Percentiles rank a stretch among this genome's conserved stretches.
phyloP scores from a whole-genome alignment of 2,329 filamentous ascomycete genomes.

The Fusarium cyanostomum region DNA sequence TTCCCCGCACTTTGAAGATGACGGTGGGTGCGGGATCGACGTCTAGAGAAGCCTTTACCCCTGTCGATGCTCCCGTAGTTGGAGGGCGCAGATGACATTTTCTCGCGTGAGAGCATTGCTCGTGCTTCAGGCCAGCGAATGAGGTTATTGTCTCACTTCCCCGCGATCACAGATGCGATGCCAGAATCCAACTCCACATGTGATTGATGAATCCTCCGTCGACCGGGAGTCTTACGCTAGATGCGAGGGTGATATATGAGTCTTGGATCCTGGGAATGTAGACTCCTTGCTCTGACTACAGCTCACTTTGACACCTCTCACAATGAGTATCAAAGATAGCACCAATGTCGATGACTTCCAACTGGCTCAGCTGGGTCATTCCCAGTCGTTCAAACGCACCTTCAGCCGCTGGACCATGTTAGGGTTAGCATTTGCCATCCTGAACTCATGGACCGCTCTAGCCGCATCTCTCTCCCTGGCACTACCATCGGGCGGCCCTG shows the following conservation, averaged over 20 bases:
- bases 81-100: slow-evolving; percentile 1
- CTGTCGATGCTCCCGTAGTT: not conserved
- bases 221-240: too few species aligned
- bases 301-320: too few species aligned
- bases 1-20: slow-evolving; percentile 6
- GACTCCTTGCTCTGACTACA: too few species aligned
- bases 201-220: too few species aligned
- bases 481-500: slow-evolving; percentile 70
- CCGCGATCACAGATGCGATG: not conserved
- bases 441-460: slow-evolving; percentile 59
- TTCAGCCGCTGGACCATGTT: slow-evolving; percentile 49
- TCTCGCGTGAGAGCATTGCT: too few species aligned
- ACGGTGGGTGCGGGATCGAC: not conserved
- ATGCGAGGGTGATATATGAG: too few species aligned
- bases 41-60: not conserved
- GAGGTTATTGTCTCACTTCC: not conserved
- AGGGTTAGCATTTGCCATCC: slow-evolving; percentile 56
- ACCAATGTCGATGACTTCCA: slow-evolving; percentile 31
- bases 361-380: slow-evolving; percentile 33
- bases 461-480: slow-evolving; percentile 56
- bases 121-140: not conserved
- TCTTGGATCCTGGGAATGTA: too few species aligned
- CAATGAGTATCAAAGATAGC: slow-evolving; percentile 15
- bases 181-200: not conserved
- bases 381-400: slow-evolving; percentile 32